Evolutionary conservation across 768 basidiomycete genomes (phyloP).

Genomic region (Collybia nuda): DNA sequence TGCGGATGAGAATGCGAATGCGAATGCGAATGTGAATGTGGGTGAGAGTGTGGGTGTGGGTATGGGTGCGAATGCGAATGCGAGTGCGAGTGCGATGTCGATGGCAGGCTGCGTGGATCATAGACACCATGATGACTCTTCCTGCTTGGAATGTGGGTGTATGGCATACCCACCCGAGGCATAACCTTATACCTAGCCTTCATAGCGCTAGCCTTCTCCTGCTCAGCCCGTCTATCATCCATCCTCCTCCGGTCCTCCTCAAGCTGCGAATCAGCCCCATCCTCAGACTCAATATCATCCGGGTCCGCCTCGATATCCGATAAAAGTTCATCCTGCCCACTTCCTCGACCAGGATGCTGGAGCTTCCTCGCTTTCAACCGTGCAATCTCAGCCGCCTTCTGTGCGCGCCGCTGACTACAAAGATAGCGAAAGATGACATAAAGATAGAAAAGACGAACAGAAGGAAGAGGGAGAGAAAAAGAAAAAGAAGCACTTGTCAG

Average conservation of each 20-base stretch:
- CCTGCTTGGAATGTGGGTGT: not conserved
- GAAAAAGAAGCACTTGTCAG: not conserved
- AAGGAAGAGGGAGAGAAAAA: slow-evolving; percentile 1
- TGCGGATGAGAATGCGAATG: not conserved
- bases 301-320: slow-evolving; percentile 18
- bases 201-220: not conserved
- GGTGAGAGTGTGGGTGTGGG: not conserved
- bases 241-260: slow-evolving; percentile 16
- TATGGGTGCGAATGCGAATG: not conserved
- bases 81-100: not conserved
- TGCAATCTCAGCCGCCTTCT: slow-evolving; percentile 52
- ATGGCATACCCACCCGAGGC: slow-evolving; percentile 9
- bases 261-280: slow-evolving; percentile 19
- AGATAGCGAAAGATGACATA: slow-evolving; percentile 7
- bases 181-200: too few relatives aligned
- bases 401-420: slow-evolving; percentile 53
- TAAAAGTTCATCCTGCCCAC: slow-evolving; percentile 9
- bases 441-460: not conserved
- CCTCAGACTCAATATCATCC: slow-evolving; percentile 31
- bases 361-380: slow-evolving; percentile 37
- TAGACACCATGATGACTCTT: too few relatives aligned
- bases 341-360: slow-evolving; percentile 20
- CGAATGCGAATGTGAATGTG: not conserved
- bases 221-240: slow-evolving; percentile 15
- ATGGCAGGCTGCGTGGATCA: not conserved